phyloP scores from a whole-genome alignment of 2,329 filamentous ascomycete species.

The Macrophomina tecta region DNA sequence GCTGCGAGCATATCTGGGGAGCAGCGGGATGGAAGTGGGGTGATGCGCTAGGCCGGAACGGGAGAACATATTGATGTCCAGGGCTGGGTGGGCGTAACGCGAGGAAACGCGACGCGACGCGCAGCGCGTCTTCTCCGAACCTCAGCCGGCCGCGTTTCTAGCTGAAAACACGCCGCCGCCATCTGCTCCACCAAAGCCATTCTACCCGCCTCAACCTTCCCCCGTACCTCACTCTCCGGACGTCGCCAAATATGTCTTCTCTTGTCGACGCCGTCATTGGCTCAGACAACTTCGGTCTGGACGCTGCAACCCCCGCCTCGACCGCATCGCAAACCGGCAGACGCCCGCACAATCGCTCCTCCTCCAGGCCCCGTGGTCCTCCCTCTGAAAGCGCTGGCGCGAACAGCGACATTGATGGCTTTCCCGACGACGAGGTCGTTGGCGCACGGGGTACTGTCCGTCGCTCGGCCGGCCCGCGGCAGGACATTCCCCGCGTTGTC shows the following conservation, averaged over 20 bases:
- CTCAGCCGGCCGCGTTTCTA: slow-evolving; percentile 8
- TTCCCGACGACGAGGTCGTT: slow-evolving; percentile 67
- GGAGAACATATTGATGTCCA: not conserved
- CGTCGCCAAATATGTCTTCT: slow-evolving; percentile 54
- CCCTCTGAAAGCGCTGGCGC: slow-evolving; percentile 58
- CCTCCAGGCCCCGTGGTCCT: slow-evolving; percentile 61
- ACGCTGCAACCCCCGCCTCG: slow-evolving; percentile 42
- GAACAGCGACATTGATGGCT: slow-evolving; percentile 63
- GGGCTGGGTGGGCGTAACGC: not conserved
- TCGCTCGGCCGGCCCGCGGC: slow-evolving; percentile 53
- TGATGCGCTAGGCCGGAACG: not conserved
- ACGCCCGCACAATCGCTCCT: slow-evolving; percentile 52
- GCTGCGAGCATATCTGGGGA: not conserved
- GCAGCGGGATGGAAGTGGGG: not conserved
- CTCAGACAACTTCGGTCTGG: slow-evolving; percentile 50
- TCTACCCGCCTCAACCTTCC: not conserved
- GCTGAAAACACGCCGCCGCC: slow-evolving; percentile 21
- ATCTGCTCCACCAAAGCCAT: slow-evolving; percentile 16
- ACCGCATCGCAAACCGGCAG: slow-evolving; percentile 44
- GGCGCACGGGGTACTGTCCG: slow-evolving; percentile 58
- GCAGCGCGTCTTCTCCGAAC: slow-evolving; percentile 13
- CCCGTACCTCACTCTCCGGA: not conserved
- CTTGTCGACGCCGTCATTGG: slow-evolving; percentile 57
- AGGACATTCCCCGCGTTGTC: slow-evolving; percentile 73
- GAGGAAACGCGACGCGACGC: slow-evolving; percentile 13